Evolutionary conservation across 1,139 yeast species (phyloP), one percentile per base, ranked within the genome.

Genomic region (Diutina neorugosa): DNA sequence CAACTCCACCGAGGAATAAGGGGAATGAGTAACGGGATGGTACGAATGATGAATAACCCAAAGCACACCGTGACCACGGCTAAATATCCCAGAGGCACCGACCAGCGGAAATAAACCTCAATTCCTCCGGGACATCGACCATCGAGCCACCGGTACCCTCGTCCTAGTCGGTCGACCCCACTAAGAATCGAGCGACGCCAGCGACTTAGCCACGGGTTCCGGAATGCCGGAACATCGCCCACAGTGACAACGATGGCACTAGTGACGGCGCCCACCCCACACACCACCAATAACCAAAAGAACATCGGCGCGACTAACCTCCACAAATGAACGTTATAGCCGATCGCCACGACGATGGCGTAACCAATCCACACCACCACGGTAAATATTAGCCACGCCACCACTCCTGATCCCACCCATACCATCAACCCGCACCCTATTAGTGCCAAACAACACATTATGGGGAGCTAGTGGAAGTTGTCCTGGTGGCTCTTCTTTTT

Each of bases 151-250:
- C 31, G 50, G 40, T 25, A 46, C 4, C 21, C 21, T 8, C 21
- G 37, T 7, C 31, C 12, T 2, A 46, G 3, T 1, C 50, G n/a
- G 4, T 25, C 18, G n/a, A 25, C n/a, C 6, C 40, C 21, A 11
- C 11, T n/a, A 9, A 46, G 50, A 16, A 46, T 25, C n/a, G 9
- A 14, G n/a, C 40, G 50, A 4, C 50, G 50, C 50, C 50, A 46
- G 7, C 19, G 40, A 25, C 41, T 34, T 1, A 75, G 54, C n/a
- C 60, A 56, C 1, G 77, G 66, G 52, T 68, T 59, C 55, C 78
- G 65, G 51, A 74, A 71, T 31, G 71, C 68, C 0, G 85, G 86
- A 34, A 77, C 69, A 57, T 80, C 78, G 0, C 85, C 85, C 61
- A 81, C 80, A 43, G 81, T 41, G 23, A 37, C 44, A n/a, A 31